phyloP scores from a whole-genome alignment of 1,139 yeast genomes.

The Geotrichum reessii region DNA sequence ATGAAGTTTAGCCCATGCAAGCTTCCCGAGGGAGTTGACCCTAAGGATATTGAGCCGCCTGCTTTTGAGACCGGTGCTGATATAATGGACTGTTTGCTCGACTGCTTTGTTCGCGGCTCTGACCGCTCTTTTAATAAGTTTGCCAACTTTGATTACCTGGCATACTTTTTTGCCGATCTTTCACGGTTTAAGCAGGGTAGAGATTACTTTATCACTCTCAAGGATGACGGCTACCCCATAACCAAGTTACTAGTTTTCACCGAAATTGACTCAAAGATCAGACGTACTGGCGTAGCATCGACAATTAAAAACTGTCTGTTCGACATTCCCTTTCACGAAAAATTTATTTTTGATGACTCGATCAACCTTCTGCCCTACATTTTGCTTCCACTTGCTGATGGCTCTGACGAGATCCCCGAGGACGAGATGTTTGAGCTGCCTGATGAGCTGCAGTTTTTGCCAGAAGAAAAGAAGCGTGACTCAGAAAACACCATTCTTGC shows the following conservation, averaged over 20 bases:
- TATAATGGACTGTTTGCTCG: constrained; percentile 80
- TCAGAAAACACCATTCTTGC: constrained; percentile 59
- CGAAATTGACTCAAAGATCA: constrained; percentile 67
- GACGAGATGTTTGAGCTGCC: constrained; percentile 88
- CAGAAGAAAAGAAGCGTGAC: constrained; percentile 73
- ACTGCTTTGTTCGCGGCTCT: constrained; percentile 81
- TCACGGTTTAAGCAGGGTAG: constrained; percentile 70
- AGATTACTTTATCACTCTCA: constrained; percentile 61
- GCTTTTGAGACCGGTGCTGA: constrained; percentile 35
- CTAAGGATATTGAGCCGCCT: constrained; percentile 4
- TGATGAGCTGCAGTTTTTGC: constrained; percentile 76
- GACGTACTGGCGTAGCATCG: constrained; percentile 91
- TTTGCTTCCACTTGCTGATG: constrained; percentile 67
- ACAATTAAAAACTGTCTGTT: constrained; percentile 86
- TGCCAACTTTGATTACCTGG: constrained; percentile 75
- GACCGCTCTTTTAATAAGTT: constrained; percentile 63
- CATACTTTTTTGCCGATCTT: constrained; percentile 85
- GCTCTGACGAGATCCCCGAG: constrained; percentile 69
- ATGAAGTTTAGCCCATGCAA: constrained; percentile 32
- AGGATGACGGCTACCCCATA: constrained; percentile 74
- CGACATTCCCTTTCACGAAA: constrained; percentile 64
- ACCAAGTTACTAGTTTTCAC: constrained; percentile 79
- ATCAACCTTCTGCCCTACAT: constrained; percentile 78
- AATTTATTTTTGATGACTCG: constrained; percentile 52
- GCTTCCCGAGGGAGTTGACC: constrained; percentile 2